These are phyloP conservation scores for Tagetes erecta DNA, from an alignment of 129 eudicot species.

Conservation along the genomic window DNA sequence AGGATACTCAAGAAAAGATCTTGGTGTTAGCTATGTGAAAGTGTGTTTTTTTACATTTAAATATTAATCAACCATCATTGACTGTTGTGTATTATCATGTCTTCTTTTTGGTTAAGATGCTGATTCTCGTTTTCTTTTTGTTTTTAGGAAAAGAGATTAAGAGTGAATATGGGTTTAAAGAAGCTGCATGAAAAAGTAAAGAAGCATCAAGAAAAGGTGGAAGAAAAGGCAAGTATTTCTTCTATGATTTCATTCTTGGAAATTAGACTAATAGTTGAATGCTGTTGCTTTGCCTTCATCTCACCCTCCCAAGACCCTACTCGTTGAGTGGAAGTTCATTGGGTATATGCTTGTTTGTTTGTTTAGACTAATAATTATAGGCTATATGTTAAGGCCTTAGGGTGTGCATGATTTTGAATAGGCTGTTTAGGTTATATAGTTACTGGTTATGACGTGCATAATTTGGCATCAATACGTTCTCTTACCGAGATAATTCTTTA, in stretches of 20 bases:
- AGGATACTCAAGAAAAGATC: constrained; percentile 97
- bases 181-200: constrained; percentile 85
- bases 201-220: constrained; percentile 93
- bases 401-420: not conserved
- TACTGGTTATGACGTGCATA: not conserved
- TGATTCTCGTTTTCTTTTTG: constrained; percentile 14
- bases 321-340: no score
- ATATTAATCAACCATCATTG: not conserved
- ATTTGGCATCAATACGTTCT: not conserved
- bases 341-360: not conserved
- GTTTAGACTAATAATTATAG: no score
- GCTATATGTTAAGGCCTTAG: no score
- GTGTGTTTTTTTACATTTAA: constrained; percentile 34
- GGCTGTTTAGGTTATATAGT: not conserved
- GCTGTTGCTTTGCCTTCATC: not conserved
- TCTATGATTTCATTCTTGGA: not conserved
- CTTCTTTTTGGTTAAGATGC: constrained; percentile 5
- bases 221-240: constrained; percentile 54
- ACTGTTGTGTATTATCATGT: constrained; percentile 6
- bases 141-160: constrained; percentile 78
- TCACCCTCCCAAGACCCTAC: no score
- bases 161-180: constrained; percentile 80
- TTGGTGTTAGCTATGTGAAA: constrained; percentile 94
- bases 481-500: not conserved
- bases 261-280: constrained; percentile 3